phyloP scores from a whole-genome alignment of 441 rosid genomes.

The Erodium trifolium region DNA sequence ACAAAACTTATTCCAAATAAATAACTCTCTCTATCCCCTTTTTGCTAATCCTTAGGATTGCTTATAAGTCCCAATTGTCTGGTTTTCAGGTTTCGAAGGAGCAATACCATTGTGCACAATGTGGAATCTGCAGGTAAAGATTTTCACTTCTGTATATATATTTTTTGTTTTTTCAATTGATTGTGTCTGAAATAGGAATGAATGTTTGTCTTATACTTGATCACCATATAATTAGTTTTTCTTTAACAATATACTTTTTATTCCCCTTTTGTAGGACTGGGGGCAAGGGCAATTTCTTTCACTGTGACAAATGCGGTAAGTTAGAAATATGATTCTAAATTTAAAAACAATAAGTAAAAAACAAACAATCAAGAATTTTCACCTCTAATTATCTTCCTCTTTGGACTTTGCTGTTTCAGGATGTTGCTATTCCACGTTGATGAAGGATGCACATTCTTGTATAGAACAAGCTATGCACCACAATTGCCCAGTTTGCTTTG shows the following conservation, averaged over 20 bases:
- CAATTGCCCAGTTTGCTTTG: conserved; percentile 82
- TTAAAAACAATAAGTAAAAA: too few relatives aligned
- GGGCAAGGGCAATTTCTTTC: conserved; percentile 30
- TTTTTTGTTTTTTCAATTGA: background rate
- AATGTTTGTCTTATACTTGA: too few relatives aligned
- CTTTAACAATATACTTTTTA: background rate
- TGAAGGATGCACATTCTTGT: conserved; percentile 57
- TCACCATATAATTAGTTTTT: background rate
- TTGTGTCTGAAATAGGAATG: too few relatives aligned
- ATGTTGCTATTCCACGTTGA: conserved; percentile 57
- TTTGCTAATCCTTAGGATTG: background rate
- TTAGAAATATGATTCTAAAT: background rate
- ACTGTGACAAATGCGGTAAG: conserved; percentile 32
- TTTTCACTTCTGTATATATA: background rate
- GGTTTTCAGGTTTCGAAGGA: conserved; percentile 57
- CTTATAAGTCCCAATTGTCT: background rate
- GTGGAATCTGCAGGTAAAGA: conserved; percentile 86
- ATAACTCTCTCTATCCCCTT: background rate
- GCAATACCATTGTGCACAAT: conserved; percentile 77
- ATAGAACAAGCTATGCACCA: conserved; percentile 87
- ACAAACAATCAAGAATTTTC: too few relatives aligned
- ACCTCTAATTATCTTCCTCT: too few relatives aligned
- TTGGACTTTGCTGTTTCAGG: conserved; percentile 23
- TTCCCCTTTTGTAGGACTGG: conserved; percentile 34
- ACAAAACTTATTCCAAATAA: background rate